Conservation (phyloP, 352 stramenopile species). For the Pythium brachiatum region DNA sequence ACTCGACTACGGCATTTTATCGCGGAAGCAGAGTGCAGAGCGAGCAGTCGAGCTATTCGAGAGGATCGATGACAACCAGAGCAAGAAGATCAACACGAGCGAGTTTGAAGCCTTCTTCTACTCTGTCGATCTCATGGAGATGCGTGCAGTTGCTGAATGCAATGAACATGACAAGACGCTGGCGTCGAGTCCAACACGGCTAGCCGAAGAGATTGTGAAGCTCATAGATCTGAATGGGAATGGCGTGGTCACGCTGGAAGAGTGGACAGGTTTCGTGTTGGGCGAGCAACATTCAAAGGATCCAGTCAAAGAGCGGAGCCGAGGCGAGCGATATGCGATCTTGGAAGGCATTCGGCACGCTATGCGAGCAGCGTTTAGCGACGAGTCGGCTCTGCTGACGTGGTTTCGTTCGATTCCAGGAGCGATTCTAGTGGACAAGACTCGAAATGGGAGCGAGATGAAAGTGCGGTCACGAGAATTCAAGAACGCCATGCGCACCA, state of each 20-base stretch:
- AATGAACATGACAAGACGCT: background rate
- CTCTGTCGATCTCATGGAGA: constrained; percentile 20
- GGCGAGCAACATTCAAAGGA: background rate
- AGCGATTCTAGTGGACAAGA: constrained; percentile 19
- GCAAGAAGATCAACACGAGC: constrained; percentile 49
- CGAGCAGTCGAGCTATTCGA: constrained; percentile 39
- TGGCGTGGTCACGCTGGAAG: constrained; percentile 49
- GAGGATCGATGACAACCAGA: constrained; percentile 47
- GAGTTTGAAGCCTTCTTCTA: constrained; percentile 51
- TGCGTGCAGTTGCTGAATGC: background rate
- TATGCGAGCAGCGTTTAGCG: constrained; percentile 12
- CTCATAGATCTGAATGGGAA: constrained; percentile 55
- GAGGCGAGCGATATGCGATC: constrained; percentile 15
- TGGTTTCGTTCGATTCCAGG: constrained; percentile 58
- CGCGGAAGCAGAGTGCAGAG: constrained; percentile 5
- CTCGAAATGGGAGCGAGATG: constrained; percentile 12
- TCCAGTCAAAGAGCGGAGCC: background rate
- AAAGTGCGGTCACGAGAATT: constrained; percentile 62
- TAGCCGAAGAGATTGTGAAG: constrained; percentile 36
- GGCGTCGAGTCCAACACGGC: background rate
- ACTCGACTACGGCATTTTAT: background rate
- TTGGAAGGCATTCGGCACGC: constrained; percentile 27
- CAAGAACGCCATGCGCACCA: constrained; percentile 43
- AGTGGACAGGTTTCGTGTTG: constrained; percentile 45
- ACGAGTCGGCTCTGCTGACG: constrained; percentile 26